Evolutionary conservation across 176 grass and related monocot species (phyloP), one percentile per base, ranked within the genome.

Genomic region (Musa troglodytarum): DNA sequence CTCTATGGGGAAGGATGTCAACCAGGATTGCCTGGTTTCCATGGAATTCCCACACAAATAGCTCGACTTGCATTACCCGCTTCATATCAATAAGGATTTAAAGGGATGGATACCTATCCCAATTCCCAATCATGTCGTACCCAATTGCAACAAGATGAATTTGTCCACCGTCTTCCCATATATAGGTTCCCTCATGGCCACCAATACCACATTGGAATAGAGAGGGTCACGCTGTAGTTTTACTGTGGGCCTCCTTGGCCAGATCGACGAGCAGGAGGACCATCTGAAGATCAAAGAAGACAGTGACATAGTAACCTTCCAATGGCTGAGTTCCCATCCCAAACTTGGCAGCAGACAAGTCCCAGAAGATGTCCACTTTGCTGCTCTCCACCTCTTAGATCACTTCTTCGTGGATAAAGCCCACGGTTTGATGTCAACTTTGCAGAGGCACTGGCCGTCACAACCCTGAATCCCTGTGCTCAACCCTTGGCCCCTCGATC

Each of bases 21-120:
- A 92, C 89, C 13, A 92, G 83, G n/a, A 92, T 92, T 17, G 89
- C 88, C 74, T 86, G 89, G 68, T 92, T 92, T 13, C 89, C 85
- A 69, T 86, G 82, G 21, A 92, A 92, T 55, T 92, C 88, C 89
- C 89, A 92, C 0, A 71, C 83, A 19, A 92, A 71, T 22, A 80
- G 81, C 80, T 88, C 85, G 53, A 92, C 85, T 78, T 76, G 85
- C 85, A 92, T 88, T 28, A 92, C 85, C 1, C 65, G 85, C 83
- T 92, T 92, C 83, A 79, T 92, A 52, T 92, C 89, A 12, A 88
- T 54, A 21, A 77, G 66, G 81, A 92, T 92, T 71, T 92, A 85
- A 23, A 92, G 89, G 72, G 80, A 92, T 1, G 89, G 89, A 49
- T 92, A 83, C 76, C 83, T 85, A 14, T 6, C 34, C 4, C 34